Conservation (phyloP, 768 basidiomycete species). For the Astraeus odoratus region DNA sequence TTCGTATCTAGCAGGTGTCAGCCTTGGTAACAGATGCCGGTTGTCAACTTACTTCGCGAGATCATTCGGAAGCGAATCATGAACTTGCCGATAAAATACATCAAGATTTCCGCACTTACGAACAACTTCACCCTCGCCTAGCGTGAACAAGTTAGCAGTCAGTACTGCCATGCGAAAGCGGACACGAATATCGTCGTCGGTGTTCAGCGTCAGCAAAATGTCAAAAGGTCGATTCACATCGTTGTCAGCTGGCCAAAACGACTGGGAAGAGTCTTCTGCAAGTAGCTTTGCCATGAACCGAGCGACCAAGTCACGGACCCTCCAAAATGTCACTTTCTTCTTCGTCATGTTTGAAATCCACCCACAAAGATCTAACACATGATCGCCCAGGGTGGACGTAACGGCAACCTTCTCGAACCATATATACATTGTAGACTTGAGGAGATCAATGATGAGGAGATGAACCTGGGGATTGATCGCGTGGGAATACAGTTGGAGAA, state of each 20-base stretch:
- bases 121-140: constrained; percentile 28
- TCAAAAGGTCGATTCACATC: constrained; percentile 34
- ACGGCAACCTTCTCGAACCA: constrained; percentile 40
- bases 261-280: constrained; percentile 44
- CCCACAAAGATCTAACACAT: constrained; percentile 41
- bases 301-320: constrained; percentile 54
- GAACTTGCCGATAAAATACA: constrained; percentile 41
- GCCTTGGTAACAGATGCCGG: neutral
- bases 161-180: constrained; percentile 66
- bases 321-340: constrained; percentile 53
- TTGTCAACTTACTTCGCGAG: constrained; percentile 41
- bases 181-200: constrained; percentile 78
- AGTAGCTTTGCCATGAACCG: constrained; percentile 66
- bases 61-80: constrained; percentile 35
- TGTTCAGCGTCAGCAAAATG: constrained; percentile 46
- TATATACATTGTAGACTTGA: constrained; percentile 55
- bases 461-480: constrained; percentile 47
- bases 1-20: constrained; percentile 52
- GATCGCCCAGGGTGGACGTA: constrained; percentile 32
- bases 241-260: constrained; percentile 36
- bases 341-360: constrained; percentile 43
- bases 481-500: constrained; percentile 50
- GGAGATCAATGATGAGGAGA: constrained; percentile 48
- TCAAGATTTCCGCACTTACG: constrained; percentile 18
- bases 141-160: constrained; percentile 52